These are phyloP conservation scores for Closterium sp. DNA, from an alignment of 139 green algal genomes.

Conservation along the genomic window DNA sequence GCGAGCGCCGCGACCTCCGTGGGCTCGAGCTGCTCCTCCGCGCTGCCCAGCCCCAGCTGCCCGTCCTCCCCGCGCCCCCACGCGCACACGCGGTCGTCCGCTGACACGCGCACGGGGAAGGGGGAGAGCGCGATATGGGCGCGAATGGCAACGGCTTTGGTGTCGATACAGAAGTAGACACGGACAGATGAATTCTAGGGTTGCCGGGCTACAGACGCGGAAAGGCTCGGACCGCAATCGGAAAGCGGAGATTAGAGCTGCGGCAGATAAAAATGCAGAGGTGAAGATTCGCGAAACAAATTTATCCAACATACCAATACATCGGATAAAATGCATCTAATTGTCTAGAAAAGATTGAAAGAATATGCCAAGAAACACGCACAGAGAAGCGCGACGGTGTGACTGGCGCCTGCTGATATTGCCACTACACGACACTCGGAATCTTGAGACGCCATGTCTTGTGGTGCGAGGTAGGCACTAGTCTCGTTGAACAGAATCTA, in stretches of 20 bases:
- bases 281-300: too few relatives aligned
- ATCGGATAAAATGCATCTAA: too few relatives aligned
- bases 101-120: not conserved
- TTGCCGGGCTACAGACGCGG: too few relatives aligned
- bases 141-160: not conserved
- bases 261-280: too few relatives aligned
- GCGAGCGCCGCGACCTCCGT: conserved; percentile 19
- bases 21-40: conserved; percentile 35
- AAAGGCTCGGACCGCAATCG: too few relatives aligned
- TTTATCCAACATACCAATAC: too few relatives aligned
- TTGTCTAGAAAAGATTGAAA: too few relatives aligned
- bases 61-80: conserved; percentile 88
- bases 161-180: too few relatives aligned
- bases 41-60: conserved; percentile 55
- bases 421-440: not conserved
- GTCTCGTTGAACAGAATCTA: too few relatives aligned
- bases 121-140: not conserved
- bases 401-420: not conserved
- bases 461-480: not conserved
- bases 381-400: conserved; percentile 3
- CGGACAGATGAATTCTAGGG: too few relatives aligned
- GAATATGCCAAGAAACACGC: not conserved
- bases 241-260: too few relatives aligned
- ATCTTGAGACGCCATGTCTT: not conserved
- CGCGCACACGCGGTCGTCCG: conserved; percentile 34